Percentiles rank a stretch among this genome's conserved stretches.
phyloP scores from a whole-genome alignment of 1,284 basidiomycete species.

The Ceratorhiza oryzae-sativae region DNA sequence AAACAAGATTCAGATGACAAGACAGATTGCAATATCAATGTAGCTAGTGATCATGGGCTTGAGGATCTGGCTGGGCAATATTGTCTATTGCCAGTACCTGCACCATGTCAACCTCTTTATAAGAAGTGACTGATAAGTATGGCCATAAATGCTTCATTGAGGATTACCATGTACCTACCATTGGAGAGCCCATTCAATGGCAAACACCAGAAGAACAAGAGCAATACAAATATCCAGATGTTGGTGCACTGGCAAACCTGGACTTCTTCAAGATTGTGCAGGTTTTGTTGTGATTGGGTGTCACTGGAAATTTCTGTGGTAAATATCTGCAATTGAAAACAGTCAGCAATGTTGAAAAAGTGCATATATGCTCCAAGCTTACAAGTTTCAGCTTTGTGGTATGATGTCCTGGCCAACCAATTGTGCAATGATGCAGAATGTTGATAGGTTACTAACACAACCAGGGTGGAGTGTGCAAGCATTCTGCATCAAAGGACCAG shows the following conservation, averaged over 20 bases:
- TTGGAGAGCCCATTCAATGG: neutral
- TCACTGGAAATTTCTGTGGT: neutral
- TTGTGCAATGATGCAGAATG: neutral
- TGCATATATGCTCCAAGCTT: neutral
- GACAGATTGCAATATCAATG: too few relatives aligned
- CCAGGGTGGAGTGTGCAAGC: neutral
- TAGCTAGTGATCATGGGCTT: too few relatives aligned
- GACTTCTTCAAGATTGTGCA: constrained; percentile 4
- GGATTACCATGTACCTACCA: neutral
- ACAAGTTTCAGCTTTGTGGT: neutral
- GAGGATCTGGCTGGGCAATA: too few relatives aligned
- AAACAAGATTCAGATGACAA: too few relatives aligned
- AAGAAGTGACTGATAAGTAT: neutral
- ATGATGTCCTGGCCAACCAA: neutral
- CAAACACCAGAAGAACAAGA: neutral
- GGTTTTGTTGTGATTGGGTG: neutral
- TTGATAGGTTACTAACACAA: neutral
- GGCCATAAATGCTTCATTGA: neutral
- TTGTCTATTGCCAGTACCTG: too few relatives aligned
- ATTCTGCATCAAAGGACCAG: neutral
- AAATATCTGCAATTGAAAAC: neutral
- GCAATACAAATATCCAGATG: neutral
- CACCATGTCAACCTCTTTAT: too few relatives aligned
- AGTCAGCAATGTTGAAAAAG: neutral
- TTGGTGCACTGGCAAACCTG: neutral